These are phyloP conservation scores for Blastobotrys mokoenaii DNA, from an alignment of 805 yeast species.

Conservation along the genomic window DNA sequence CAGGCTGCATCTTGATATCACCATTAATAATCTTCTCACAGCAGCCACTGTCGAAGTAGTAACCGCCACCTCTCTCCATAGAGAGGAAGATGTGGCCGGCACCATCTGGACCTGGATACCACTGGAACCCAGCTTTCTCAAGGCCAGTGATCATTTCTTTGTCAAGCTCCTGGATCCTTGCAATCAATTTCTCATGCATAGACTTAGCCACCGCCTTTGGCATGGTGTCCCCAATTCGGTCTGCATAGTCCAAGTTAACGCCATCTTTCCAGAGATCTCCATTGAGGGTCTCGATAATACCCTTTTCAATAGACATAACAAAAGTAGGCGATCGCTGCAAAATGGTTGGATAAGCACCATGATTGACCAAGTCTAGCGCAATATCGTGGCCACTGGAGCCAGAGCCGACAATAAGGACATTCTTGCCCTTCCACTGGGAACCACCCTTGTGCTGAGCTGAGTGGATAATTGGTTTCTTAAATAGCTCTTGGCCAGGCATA, in stretches of 20 bases:
- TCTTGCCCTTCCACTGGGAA: constrained; percentile 34
- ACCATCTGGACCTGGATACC: constrained; percentile 36
- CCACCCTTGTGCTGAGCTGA: constrained; percentile 38
- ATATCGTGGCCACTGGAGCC: constrained; percentile 42
- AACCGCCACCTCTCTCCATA: constrained; percentile 38
- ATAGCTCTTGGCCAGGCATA: constrained; percentile 32
- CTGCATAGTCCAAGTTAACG: constrained; percentile 33
- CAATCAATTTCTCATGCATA: constrained; percentile 31
- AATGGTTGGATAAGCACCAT: constrained; percentile 37
- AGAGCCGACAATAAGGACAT: constrained; percentile 38
- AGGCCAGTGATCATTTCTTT: constrained; percentile 29
- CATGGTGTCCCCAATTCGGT: constrained; percentile 29
- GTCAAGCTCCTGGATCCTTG: constrained; percentile 24
- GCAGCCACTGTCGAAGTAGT: constrained; percentile 40
- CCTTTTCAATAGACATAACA: constrained; percentile 33
- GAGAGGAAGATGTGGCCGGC: constrained; percentile 37
- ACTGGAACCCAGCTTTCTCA: constrained; percentile 31
- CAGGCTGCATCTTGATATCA: constrained; percentile 32
- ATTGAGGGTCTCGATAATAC: constrained; percentile 25
- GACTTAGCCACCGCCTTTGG: constrained; percentile 31
- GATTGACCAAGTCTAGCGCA: constrained; percentile 38
- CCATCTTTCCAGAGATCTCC: constrained; percentile 33
- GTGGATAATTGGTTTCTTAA: constrained; percentile 35
- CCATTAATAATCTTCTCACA: constrained; percentile 34
- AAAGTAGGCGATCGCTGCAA: constrained; percentile 40